Base-by-base conservation (phyloP, 352 stramenopile species). In the Phytopythium vexans region DNA sequence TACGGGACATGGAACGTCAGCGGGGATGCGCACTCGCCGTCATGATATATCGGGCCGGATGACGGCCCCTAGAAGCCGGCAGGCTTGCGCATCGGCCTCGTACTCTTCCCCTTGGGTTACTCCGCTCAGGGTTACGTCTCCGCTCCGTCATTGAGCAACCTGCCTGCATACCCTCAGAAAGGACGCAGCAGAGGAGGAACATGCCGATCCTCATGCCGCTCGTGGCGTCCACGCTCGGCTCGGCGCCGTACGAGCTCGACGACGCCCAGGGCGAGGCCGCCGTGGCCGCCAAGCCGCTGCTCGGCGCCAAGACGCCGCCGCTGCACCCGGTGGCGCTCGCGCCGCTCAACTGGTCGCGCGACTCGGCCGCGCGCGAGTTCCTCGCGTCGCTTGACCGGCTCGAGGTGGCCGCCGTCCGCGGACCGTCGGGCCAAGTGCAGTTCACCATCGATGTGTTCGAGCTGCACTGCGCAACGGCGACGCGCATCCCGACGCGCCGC, bases 401-500 rank as follows among this genome's bases (percentile, higher is more conserved):
- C 15, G 46, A 41, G 8, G 33, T 52, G 14, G 42, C 33, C 46
- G 34, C 8, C 33, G 34, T 42, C 15, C 33, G 42, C n/a, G 7
- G 6, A 16, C 33, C 31, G 31, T 15, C 16, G 12, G 33, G 37
- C 46, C 33, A 35, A n/a, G 35, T 52, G 33, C 42, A 52, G 33
- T 52, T 42, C 34, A 12, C 42, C 46, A 35, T 52, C 33, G 46
- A 52, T 33, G 34, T 35, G 34, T 35, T 41, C 35, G 33, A 35
- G 33, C 5, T 52, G 4, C 46, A 41, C 46, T 52, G 37, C 46
- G 37, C 34, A 2, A 2, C 21, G 21, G 21, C 21, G 33, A 42
- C 46, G 46, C 46, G 46, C 34, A 52, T 52, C 35, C 46, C 46
- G 46, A 52, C 46, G 46, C 46, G 46, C n/a, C 34, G 34, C 33